A percentile compares a stretch with the other conserved stretches of the same genome.
Conservation (phyloP, 441 rosid genomes). For the Bruguiera hainesii region DNA sequence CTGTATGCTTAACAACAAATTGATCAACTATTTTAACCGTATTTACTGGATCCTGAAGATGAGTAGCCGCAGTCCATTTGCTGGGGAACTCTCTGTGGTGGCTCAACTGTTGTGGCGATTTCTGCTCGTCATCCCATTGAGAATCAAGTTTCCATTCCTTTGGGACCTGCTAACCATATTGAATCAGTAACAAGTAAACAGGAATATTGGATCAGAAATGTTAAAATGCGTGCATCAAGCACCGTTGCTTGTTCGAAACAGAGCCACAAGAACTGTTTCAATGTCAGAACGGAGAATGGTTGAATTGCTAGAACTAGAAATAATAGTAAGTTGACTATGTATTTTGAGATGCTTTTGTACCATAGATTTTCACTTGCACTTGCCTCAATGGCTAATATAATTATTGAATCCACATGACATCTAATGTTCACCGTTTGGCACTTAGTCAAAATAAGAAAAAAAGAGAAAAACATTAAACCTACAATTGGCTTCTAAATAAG, state of each 20-base stretch:
- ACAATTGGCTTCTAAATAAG: too few relatives aligned
- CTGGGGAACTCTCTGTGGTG: slow-evolving; percentile 68
- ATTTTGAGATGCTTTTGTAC: too few relatives aligned
- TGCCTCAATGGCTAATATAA: too few relatives aligned
- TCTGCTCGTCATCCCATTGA: slow-evolving; percentile 78
- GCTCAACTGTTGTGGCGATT: slow-evolving; percentile 54
- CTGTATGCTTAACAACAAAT: slow-evolving; percentile 56
- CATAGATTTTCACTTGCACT: too few relatives aligned
- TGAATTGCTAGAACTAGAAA: not conserved
- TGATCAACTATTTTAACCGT: slow-evolving; percentile 81
- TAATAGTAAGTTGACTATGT: too few relatives aligned
- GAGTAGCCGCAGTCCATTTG: slow-evolving; percentile 77
- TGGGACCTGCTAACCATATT: slow-evolving; percentile 58
- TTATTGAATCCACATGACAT: too few relatives aligned
- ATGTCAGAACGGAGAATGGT: not conserved
- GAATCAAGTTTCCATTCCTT: slow-evolving; percentile 95
- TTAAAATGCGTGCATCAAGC: not conserved
- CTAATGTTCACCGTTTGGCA: too few relatives aligned
- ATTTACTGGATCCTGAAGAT: slow-evolving; percentile 69
- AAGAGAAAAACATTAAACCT: too few relatives aligned
- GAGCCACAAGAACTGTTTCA: not conserved
- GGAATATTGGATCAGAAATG: not conserved
- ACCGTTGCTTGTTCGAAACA: not conserved
- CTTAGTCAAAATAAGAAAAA: too few relatives aligned
- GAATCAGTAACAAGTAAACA: slow-evolving; percentile 7